Evolutionary conservation across 164 flowering plant species (phyloP).

Genomic region (Vitis rupestris): DNA sequence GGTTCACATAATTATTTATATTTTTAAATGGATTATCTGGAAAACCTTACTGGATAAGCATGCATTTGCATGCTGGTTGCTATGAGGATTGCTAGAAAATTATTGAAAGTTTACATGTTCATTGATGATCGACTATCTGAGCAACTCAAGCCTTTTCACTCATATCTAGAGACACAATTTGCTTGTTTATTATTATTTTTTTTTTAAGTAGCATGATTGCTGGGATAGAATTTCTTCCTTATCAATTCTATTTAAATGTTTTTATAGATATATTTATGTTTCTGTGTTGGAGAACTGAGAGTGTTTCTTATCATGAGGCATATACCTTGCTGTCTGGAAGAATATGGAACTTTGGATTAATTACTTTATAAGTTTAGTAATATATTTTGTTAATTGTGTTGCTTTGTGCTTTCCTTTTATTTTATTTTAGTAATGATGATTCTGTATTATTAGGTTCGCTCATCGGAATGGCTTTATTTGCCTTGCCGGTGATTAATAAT

Average conservation of each 20-base stretch:
- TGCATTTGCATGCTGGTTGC: constrained; percentile 3
- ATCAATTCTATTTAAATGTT: background rate
- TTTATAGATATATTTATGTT: background rate
- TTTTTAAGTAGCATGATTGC: background rate
- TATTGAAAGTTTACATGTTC: constrained; percentile 5
- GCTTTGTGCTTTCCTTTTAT: background rate
- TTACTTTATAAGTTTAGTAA: background rate
- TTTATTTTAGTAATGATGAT: background rate
- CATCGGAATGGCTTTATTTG: background rate
- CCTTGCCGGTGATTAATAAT: background rate
- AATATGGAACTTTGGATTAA: too few species aligned
- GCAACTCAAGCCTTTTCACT: background rate
- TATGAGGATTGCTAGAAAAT: constrained; percentile 9
- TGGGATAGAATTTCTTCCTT: too few species aligned
- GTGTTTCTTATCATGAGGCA: too few species aligned
- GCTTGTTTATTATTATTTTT: background rate
- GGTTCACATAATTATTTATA: background rate
- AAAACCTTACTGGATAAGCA: background rate
- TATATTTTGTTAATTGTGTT: background rate
- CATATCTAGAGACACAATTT: too few species aligned
- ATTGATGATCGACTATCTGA: constrained; percentile 8
- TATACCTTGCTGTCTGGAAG: too few species aligned
- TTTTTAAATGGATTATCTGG: background rate
- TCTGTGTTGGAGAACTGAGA: background rate
- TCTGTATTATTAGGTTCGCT: background rate